Evolutionary conservation across 2,329 filamentous ascomycete species (phyloP).

Genomic region (Paecilomyces niveus): DNA sequence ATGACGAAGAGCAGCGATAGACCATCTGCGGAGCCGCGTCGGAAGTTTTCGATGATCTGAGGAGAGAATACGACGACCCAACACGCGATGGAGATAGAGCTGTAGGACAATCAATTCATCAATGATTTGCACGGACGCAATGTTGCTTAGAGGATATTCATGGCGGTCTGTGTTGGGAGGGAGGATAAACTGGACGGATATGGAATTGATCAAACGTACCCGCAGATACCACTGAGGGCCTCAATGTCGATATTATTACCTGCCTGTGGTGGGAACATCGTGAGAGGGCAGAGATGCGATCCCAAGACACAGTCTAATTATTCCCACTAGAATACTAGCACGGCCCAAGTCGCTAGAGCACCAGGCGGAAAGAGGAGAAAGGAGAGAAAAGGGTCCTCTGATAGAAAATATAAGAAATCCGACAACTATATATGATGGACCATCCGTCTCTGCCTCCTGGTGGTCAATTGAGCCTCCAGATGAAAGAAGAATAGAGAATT

Average conservation of each 20-base stretch:
- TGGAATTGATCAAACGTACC: constrained; percentile 42
- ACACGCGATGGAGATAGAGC: constrained; percentile 92
- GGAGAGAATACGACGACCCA: constrained; percentile 98
- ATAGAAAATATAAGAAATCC: neutral
- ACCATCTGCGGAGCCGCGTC: constrained; percentile 74
- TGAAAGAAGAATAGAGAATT: neutral
- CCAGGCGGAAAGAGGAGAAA: neutral
- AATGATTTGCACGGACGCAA: constrained; percentile 2
- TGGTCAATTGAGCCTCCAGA: neutral
- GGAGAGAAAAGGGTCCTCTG: neutral
- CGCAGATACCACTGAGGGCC: constrained; percentile 86
- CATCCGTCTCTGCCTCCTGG: neutral
- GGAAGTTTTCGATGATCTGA: constrained; percentile 94
- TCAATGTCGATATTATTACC: constrained; percentile 72
- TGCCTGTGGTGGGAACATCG: constrained; percentile 33
- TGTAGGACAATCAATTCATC: constrained; percentile 24
- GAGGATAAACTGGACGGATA: neutral
- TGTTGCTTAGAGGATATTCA: neutral
- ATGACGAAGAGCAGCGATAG: constrained; percentile 87
- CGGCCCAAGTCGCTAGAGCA: neutral
- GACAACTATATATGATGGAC: neutral
- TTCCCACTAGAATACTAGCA: neutral
- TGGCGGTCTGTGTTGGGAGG: neutral
- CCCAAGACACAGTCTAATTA: neutral
- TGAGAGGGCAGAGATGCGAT: neutral